Evolutionary conservation across 2,329 filamentous ascomycete species (phyloP), one percentile per base, ranked within the genome.

Genomic region (Aspergillus vadensis): DNA sequence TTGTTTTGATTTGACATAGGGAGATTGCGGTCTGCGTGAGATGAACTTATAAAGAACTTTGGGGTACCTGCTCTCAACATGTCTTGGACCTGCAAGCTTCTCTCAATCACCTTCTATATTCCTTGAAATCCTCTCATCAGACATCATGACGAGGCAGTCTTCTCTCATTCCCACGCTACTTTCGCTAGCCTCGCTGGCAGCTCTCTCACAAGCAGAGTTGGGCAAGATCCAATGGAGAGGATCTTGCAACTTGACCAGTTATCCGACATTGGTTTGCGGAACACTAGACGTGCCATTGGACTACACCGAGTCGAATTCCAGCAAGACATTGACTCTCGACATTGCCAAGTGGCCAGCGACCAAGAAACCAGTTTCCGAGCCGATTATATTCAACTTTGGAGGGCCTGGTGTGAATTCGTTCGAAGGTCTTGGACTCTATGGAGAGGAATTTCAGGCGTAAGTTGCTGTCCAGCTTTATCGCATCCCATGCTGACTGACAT

Each of bases 211-310:
- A 36, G 53, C 53, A 21, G 53, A 55, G 32, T 19, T 55, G 12
- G 53, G 53, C n/a, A 55, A 55, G 14, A 47, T 55, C 25, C 39
- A 48, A 4, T 55, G 53, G 53, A 55, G 27, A 55, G 53, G 53
- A 21, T 41, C 19, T 10, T 55, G 53, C 12, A 27, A 32, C 41
- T 27, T 41, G 15, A 55, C 53, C 9, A 55, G 30, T 55, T 39
- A 9, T 2, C 44, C 53, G 3, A 10, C 17, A 23, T 23, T 44
- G 41, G 14, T 44, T 19, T 63, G 61, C 32, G 61, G 54, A n/a
- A 55, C 58, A 19, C 44, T 60, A 9, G 61, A 63, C 3, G 61
- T 63, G 27, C 61, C 61, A 4, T 55, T 58, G 17, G 61, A 63
- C 50, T 63, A 63, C 23, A 60, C 54, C 8, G 55, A 56, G n/a